Percentiles rank a stretch among this genome's conserved stretches.
Evolutionary conservation across 345 rosid species (phyloP).

Genomic region (Boechera retrofracta): DNA sequence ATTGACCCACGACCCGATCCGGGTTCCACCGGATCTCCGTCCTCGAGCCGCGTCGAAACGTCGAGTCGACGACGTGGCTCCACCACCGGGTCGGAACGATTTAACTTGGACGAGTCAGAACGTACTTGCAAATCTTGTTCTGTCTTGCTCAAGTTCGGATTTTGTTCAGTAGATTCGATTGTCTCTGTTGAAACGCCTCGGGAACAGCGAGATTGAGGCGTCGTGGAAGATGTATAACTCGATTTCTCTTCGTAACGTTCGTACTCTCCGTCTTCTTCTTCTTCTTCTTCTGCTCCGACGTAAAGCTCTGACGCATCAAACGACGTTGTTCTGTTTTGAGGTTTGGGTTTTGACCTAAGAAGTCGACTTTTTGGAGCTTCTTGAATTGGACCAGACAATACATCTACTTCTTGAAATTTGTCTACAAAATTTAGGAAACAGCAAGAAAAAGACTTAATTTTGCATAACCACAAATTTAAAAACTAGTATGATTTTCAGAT

Average conservation of each 20-base stretch:
- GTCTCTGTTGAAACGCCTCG: constrained; percentile 82
- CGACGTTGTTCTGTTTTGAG: constrained; percentile 43
- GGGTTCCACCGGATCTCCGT: constrained; percentile 53
- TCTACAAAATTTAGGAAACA: constrained; percentile 37
- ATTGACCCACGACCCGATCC: constrained; percentile 59
- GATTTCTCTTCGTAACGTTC: constrained; percentile 77
- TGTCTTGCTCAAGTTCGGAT: constrained; percentile 34
- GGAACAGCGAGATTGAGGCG: constrained; percentile 85
- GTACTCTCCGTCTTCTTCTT: constrained; percentile 59
- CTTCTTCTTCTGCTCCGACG: constrained; percentile 45
- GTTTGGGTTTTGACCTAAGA: constrained; percentile 52
- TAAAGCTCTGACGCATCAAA: constrained; percentile 37
- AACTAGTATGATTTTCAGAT: neutral
- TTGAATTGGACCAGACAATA: constrained; percentile 40
- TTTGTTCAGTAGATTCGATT: constrained; percentile 45
- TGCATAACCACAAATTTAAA: neutral
- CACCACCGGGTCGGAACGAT: neutral
- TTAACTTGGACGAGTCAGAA: constrained; percentile 39
- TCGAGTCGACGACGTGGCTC: constrained; percentile 17
- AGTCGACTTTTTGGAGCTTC: constrained; percentile 48
- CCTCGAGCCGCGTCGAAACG: constrained; percentile 50
- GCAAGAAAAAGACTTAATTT: neutral
- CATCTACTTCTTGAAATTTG: constrained; percentile 48
- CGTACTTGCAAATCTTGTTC: constrained; percentile 5
- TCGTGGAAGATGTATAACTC: constrained; percentile 79